These are phyloP conservation scores for Chaetothyriales sp. DNA, from an alignment of 2,329 filamentous ascomycete species.

Conservation along the genomic window DNA sequence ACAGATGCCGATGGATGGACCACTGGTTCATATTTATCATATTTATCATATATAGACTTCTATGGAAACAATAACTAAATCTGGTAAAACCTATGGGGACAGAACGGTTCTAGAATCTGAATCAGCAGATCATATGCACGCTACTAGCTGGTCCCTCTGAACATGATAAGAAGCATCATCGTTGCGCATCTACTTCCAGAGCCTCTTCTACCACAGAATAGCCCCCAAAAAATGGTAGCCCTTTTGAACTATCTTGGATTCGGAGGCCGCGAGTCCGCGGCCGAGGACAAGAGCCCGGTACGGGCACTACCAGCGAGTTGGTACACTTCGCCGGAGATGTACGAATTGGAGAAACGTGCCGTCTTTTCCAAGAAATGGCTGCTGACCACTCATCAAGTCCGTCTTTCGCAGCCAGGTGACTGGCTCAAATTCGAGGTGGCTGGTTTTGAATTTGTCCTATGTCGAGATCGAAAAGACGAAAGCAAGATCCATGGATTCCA, in stretches of 20 bases:
- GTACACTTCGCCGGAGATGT: conserved; percentile 37
- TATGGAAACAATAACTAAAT: not conserved
- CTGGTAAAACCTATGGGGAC: not conserved
- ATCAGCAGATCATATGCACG: not conserved
- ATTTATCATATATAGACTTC: not conserved
- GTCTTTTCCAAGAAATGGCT: conserved; percentile 40
- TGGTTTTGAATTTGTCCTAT: conserved; percentile 43
- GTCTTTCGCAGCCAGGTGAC: conserved; percentile 38
- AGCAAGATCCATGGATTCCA: conserved; percentile 43
- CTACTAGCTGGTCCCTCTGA: not conserved
- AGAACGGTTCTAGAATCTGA: not conserved
- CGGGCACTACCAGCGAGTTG: conserved; percentile 35
- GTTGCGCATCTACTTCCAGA: not conserved
- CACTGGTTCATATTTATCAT: not conserved
- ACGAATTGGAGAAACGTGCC: conserved; percentile 37
- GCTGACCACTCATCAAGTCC: conserved; percentile 27
- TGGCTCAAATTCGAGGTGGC: conserved; percentile 19
- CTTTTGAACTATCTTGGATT: conserved; percentile 4
- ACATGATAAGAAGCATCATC: not conserved
- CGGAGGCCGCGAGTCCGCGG: not conserved
- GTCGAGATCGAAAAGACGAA: conserved; percentile 28
- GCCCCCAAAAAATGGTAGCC: conserved; percentile 1
- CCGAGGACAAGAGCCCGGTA: conserved; percentile 2
- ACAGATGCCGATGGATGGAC: not conserved
- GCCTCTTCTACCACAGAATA: not conserved